Evolutionary conservation across 2,329 filamentous ascomycete species (phyloP).

Genomic region (Fusarium mundagurra): DNA sequence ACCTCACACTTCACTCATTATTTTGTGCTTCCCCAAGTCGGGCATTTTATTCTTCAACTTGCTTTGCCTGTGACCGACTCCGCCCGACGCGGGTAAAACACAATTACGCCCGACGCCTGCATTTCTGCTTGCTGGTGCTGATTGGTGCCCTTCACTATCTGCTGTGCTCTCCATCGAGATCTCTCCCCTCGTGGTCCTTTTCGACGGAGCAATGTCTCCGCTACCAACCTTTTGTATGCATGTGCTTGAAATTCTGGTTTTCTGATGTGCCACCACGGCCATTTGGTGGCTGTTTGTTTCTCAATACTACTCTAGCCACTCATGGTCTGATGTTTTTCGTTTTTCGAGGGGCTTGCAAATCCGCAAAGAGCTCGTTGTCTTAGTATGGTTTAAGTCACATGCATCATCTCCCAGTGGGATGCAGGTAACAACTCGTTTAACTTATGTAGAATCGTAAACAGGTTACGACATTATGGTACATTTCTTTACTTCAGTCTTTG

Average conservation of each 20-base stretch:
- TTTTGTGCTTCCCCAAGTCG: background rate
- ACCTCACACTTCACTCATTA: background rate
- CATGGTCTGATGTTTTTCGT: background rate
- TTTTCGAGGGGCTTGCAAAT: background rate
- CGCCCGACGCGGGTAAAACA: background rate
- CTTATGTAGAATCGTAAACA: background rate
- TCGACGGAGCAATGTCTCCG: conserved; percentile 31
- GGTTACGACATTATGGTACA: background rate
- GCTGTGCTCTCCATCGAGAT: conserved; percentile 31
- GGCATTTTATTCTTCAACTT: background rate
- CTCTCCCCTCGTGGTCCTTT: conserved; percentile 17
- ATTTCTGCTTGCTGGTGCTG: background rate
- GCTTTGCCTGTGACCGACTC: background rate
- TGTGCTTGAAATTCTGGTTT: conserved; percentile 10
- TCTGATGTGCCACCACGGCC: conserved; percentile 5
- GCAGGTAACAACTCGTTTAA: background rate
- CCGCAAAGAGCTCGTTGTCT: background rate
- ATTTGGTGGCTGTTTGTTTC: background rate
- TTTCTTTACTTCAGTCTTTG: background rate
- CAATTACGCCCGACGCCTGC: background rate
- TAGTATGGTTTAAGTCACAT: background rate
- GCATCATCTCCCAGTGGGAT: background rate
- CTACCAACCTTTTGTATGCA: background rate
- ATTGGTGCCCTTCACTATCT: conserved; percentile 10
- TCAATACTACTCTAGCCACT: background rate